Conservation (phyloP, 306 rosid genomes). For the Lathyrus sativus region DNA sequence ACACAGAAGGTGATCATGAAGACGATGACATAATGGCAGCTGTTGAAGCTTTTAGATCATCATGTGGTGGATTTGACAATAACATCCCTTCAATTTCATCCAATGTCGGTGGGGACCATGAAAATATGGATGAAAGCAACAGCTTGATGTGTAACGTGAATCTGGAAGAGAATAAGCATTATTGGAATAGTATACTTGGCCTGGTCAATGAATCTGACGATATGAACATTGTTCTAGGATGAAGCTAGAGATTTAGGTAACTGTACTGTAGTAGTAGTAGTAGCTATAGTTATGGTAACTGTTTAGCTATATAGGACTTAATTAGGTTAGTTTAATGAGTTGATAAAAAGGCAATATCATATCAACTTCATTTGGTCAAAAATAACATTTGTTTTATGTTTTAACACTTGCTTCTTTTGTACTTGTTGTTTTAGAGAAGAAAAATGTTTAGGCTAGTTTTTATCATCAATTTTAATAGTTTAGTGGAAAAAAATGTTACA, state of each 20-base stretch:
- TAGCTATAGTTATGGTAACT: constrained; percentile 28
- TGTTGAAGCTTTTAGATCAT: constrained; percentile 49
- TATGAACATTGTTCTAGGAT: not conserved
- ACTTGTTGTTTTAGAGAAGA: constrained; percentile 5
- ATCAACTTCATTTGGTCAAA: constrained; percentile 11
- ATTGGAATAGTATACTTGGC: constrained; percentile 47
- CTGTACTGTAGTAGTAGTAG: not conserved
- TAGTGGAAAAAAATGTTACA: not conserved
- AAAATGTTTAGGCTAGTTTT: not conserved
- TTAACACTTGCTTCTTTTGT: not conserved
- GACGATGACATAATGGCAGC: constrained; percentile 46
- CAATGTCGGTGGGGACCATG: constrained; percentile 27
- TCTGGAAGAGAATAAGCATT: constrained; percentile 47
- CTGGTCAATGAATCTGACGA: constrained; percentile 48
- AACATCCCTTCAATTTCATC: not conserved
- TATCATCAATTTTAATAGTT: not conserved
- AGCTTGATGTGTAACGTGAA: constrained; percentile 25
- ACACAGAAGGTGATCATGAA: not conserved
- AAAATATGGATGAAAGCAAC: constrained; percentile 35
- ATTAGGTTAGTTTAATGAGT: constrained; percentile 7
- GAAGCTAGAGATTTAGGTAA: not conserved
- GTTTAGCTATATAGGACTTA: constrained; percentile 13
- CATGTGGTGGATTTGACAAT: constrained; percentile 17
- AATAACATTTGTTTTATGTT: not conserved
- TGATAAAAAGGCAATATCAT: constrained; percentile 21